A percentile compares a stretch with the other conserved stretches of the same genome.
Conservation (phyloP, 2,329 filamentous ascomycete species). For the Orbilia blumenaviensis region DNA sequence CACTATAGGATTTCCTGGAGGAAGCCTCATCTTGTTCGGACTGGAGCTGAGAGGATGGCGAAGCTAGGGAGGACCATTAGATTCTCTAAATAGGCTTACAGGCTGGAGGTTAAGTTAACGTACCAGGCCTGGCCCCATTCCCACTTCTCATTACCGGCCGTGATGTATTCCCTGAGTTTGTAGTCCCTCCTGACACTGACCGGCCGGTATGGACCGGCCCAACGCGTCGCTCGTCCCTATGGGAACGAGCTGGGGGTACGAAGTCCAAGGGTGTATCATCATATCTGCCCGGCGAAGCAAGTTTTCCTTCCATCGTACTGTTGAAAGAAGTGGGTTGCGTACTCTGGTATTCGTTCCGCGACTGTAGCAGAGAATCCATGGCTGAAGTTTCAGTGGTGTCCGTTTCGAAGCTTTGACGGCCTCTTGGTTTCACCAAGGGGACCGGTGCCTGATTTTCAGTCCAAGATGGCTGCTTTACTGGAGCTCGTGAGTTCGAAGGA, state of each 20-base stretch:
- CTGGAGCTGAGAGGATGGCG: slow-evolving; percentile 12
- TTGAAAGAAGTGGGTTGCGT: slow-evolving; percentile 46
- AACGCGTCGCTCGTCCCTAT: background rate
- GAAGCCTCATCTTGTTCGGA: slow-evolving; percentile 2
- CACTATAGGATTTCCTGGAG: background rate
- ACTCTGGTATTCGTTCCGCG: background rate
- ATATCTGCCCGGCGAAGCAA: background rate
- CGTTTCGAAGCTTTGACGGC: background rate
- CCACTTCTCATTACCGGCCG: slow-evolving; percentile 10
- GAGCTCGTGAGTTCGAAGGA: background rate
- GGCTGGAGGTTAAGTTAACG: background rate
- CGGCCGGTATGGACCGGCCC: background rate
- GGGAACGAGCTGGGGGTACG: background rate
- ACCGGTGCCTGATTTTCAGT: background rate
- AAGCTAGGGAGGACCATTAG: background rate
- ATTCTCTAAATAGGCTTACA: background rate
- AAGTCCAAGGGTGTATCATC: background rate
- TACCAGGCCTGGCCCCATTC: background rate
- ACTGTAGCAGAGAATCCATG: background rate
- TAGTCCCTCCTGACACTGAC: background rate
- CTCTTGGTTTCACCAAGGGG: background rate
- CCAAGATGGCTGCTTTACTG: background rate
- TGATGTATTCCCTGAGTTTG: background rate
- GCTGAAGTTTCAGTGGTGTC: background rate
- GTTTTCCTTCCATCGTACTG: slow-evolving; percentile 27